Evolutionary conservation across 164 flowering plant species (phyloP).

Genomic region (Dillenia suffruticosa): DNA sequence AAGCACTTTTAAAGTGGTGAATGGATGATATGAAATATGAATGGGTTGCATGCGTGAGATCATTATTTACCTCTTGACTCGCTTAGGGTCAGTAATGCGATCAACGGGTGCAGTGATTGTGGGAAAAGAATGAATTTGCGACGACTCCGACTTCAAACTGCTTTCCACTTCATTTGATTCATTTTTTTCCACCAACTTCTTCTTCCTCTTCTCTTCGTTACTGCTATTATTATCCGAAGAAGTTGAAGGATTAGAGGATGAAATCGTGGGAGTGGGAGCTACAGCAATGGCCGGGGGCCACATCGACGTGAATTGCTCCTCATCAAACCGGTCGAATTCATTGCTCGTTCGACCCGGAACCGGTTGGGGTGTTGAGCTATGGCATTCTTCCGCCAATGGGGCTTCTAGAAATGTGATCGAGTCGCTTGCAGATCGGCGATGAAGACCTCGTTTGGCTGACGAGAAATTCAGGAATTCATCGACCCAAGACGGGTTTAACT

Average conservation of each 20-base stretch:
- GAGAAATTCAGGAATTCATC: conserved; percentile 72
- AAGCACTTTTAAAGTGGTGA: no score
- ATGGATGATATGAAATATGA: neutral
- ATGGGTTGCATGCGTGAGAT: neutral
- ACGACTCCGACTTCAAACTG: conserved; percentile 27
- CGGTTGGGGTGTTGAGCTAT: conserved; percentile 12
- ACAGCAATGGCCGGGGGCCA: conserved; percentile 29
- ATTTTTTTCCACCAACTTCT: conserved; percentile 27
- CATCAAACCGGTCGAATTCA: conserved; percentile 63
- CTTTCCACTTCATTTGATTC: conserved; percentile 60
- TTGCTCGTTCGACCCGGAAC: conserved; percentile 1
- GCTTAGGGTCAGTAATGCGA: conserved; percentile 55
- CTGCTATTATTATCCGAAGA: conserved; percentile 68
- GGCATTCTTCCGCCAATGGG: conserved; percentile 38
- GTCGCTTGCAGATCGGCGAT: conserved; percentile 73
- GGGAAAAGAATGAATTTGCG: conserved; percentile 5
- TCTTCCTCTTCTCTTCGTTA: conserved; percentile 37
- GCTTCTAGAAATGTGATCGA: conserved; percentile 66
- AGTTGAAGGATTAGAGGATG: conserved; percentile 50
- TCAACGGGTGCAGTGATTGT: conserved; percentile 14
- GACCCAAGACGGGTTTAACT: conserved; percentile 42
- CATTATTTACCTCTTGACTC: conserved; percentile 65
- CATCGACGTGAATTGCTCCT: conserved; percentile 77
- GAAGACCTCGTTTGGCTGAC: conserved; percentile 43
- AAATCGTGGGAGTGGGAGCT: conserved; percentile 29